Percentiles rank a stretch among this genome's conserved stretches.
These are phyloP conservation scores for Cercophora scortea DNA, from an alignment of 495 filamentous ascomycete genomes.

Conservation along the genomic window DNA sequence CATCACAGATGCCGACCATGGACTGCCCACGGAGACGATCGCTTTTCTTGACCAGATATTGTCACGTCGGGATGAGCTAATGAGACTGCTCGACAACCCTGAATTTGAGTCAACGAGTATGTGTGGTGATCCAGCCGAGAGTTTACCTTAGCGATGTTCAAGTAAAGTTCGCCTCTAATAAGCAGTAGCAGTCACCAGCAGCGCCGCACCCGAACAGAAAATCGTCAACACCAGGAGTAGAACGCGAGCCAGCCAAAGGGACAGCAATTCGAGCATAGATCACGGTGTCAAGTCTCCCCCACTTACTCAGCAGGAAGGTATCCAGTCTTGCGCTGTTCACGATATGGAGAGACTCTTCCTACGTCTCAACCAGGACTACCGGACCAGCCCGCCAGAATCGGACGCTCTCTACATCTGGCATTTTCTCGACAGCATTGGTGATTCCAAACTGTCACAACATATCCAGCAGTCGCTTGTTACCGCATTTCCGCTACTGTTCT, in stretches of 20 bases:
- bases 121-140: background rate
- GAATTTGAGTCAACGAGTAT: background rate
- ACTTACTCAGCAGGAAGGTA: too few relatives aligned
- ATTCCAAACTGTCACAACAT: constrained; percentile 9
- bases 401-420: constrained; percentile 18
- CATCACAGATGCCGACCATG: background rate
- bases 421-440: constrained; percentile 15
- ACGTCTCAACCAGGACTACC: too few relatives aligned
- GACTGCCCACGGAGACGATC: background rate
- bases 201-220: too few relatives aligned
- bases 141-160: background rate
- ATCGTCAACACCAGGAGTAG: too few relatives aligned
- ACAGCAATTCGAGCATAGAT: too few relatives aligned
- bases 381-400: constrained; percentile 8
- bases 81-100: constrained; percentile 6
- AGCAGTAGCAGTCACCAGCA: too few relatives aligned
- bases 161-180: background rate
- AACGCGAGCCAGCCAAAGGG: too few relatives aligned
- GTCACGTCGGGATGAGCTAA: constrained; percentile 7
- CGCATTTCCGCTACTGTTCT: constrained; percentile 8
- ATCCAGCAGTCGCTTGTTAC: constrained; percentile 14
- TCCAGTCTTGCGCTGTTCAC: too few relatives aligned
- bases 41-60: constrained; percentile 5
- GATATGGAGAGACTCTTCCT: too few relatives aligned
- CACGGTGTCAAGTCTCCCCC: too few relatives aligned